Evolutionary conservation across 495 filamentous ascomycete species (phyloP).

Genomic region (Xylaria curta): DNA sequence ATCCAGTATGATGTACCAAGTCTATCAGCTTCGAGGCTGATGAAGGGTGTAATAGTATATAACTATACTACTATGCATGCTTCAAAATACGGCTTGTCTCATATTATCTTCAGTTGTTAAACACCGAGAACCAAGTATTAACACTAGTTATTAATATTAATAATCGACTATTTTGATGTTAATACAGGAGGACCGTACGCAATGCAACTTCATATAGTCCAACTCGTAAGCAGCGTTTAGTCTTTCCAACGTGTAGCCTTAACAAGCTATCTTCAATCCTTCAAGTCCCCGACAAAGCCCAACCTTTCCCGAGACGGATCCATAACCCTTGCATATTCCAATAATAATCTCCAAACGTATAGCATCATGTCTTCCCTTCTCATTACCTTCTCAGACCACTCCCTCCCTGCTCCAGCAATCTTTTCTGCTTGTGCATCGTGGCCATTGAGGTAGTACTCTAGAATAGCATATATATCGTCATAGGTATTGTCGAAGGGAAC

Average conservation of each 20-base stretch:
- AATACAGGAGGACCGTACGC: neutral
- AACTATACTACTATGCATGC: neutral
- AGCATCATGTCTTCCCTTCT: conserved; percentile 72
- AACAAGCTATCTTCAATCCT: neutral
- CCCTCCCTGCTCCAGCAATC: conserved; percentile 66
- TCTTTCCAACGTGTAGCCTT: neutral
- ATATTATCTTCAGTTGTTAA: neutral
- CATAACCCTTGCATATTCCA: conserved; percentile 72
- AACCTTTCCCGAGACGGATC: conserved; percentile 66
- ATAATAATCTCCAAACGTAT: conserved; percentile 69
- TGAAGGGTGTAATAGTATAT: neutral
- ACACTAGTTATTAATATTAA: neutral
- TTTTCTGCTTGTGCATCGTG: conserved; percentile 63
- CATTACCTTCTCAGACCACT: conserved; percentile 70
- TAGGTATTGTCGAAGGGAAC: conserved; percentile 77
- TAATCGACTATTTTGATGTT: neutral
- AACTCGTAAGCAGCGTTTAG: neutral
- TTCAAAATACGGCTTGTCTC: neutral
- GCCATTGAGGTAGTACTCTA: conserved; percentile 68
- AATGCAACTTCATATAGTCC: neutral
- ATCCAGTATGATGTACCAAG: neutral
- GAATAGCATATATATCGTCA: conserved; percentile 67
- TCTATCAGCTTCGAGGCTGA: neutral
- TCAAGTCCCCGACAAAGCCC: conserved; percentile 58
- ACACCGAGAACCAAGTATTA: neutral